Evolutionary conservation across 768 basidiomycete species (phyloP), one percentile per base, ranked within the genome.

Genomic region (Macrolepiota fuliginosa): DNA sequence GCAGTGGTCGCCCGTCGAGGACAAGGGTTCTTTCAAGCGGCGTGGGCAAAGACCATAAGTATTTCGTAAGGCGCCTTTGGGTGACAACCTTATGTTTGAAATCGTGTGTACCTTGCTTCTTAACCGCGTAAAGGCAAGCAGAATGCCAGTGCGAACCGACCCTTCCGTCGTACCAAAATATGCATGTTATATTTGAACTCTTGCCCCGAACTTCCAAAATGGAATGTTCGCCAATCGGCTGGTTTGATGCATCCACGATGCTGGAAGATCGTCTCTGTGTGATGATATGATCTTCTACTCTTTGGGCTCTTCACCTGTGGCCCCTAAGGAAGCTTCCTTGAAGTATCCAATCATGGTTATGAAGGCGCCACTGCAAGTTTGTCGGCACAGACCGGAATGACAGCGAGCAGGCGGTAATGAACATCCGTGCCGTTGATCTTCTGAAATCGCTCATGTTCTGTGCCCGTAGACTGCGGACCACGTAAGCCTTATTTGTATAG

Each of bases 311-410:
- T 35, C 27, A 47, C 54, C 35, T 15, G 10, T 24, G 49, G 39
- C 15, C 40, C 59, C 59, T 54, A 54, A 45, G 46, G 59, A 54
- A 61, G 52, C 27, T 35, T n/a, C 52, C 52, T 35, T 53, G n/a
- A 42, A 61, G 13, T 24, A 22, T 36, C 19, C 39, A 54, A 45
- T 54, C 37, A 45, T 45, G 29, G 42, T 45, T 27, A 61, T 61
- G 53, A 54, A 61, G 54, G 15, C 59, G 25, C 27, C 51, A 54
- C 52, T 11, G 42, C 22, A 53, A 58, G 49, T 22, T 61, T 54
- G 42, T 61, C 60, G 60, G 60, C 53, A 61, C 25, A 29, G 52
- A 35, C 59, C 59, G 59, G 52, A 54, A 22, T 54, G 27, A 42
- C 40, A 35, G 11, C 12, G 32, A 53, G 32, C 50, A 55, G 60